These are phyloP conservation scores for Euryodendron excelsum DNA, from an alignment of 148 eudicot genomes.

Conservation along the genomic window DNA sequence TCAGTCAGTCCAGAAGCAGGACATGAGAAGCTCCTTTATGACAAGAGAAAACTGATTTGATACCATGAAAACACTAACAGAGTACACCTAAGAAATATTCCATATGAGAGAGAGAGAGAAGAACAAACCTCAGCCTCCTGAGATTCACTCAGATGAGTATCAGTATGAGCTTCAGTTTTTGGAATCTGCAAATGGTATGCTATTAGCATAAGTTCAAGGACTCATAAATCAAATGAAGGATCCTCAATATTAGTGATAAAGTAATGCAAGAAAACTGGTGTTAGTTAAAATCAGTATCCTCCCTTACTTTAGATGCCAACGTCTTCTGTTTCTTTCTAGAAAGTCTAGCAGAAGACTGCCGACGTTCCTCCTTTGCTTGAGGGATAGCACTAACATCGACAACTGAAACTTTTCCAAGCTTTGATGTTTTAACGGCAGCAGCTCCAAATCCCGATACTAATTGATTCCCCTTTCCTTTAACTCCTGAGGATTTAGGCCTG, in stretches of 20 bases:
- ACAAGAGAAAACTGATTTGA: constrained; percentile 6
- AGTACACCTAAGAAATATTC: background rate
- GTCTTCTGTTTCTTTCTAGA: constrained; percentile 54
- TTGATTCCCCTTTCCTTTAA: constrained; percentile 43
- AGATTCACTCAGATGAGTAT: constrained; percentile 34
- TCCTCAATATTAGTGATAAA: background rate
- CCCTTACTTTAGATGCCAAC: constrained; percentile 53
- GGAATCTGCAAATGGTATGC: constrained; percentile 37
- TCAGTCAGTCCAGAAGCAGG: background rate
- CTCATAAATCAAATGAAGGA: constrained; percentile 13
- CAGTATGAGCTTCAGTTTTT: constrained; percentile 44
- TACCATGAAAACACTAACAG: background rate
- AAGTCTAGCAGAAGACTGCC: constrained; percentile 27
- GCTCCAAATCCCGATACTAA: constrained; percentile 22
- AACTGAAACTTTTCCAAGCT: constrained; percentile 46
- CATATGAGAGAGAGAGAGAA: background rate
- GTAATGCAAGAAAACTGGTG: background rate
- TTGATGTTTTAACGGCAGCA: constrained; percentile 45
- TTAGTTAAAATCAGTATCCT: constrained; percentile 2
- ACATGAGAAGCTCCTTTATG: constrained; percentile 4
- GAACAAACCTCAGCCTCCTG: constrained; percentile 57
- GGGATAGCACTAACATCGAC: constrained; percentile 33
- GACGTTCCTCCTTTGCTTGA: constrained; percentile 43
- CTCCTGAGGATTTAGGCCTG: constrained; percentile 43
- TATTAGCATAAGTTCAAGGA: constrained; percentile 16